Evolutionary conservation across 2,329 filamentous ascomycete species (phyloP), one percentile per base, ranked within the genome.

Genomic region (Fusarium sp.): DNA sequence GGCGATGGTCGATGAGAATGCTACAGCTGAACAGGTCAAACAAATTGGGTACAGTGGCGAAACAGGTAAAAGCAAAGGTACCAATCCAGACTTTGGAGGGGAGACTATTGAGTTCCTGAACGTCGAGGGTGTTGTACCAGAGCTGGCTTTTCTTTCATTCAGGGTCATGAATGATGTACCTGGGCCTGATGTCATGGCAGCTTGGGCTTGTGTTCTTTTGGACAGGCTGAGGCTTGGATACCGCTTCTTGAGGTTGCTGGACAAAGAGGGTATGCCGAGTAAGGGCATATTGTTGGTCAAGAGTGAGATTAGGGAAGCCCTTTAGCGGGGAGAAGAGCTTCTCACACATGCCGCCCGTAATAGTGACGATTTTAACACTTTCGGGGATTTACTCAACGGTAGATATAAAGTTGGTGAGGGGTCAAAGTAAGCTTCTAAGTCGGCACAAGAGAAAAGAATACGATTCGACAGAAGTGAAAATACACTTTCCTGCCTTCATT

Each of bases 101-200:
- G 50, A 68, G 18, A 63, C 58, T 1, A 28, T 68, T 7, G 65
- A 68, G 38, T 68, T 68, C 18, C 42, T 56, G 0, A 68, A 68
- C 1, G 38, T 68, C 6, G 33, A 57, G 2, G 64, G 65, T 0
- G 64, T 68, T 7, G 38, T 68, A 10, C 50, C 64, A 1, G 65
- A 68, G 11, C 4, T 68, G 31, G 50, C 65, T 3, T 68, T 68
- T 4, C 11, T 68, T 1, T 68, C 65, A 11, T 42, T 68, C 2
- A 30, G 31, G 12, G 42, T 68, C 3, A 68, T 68, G 65, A 56
- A 31, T n/a, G 65, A 68, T n/a, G 50, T 68, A 4, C 64, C 57
- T 10, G 64, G 64, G 1, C 35, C 48, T 12, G 65, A 68, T 18
- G 42, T 63, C 0, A 63, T 68, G 57, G 57, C 48, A 8, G 57